A percentile compares a stretch with the other conserved stretches of the same genome.
phyloP scores from a whole-genome alignment of 1,139 yeast species.

The Pichia sp. region DNA sequence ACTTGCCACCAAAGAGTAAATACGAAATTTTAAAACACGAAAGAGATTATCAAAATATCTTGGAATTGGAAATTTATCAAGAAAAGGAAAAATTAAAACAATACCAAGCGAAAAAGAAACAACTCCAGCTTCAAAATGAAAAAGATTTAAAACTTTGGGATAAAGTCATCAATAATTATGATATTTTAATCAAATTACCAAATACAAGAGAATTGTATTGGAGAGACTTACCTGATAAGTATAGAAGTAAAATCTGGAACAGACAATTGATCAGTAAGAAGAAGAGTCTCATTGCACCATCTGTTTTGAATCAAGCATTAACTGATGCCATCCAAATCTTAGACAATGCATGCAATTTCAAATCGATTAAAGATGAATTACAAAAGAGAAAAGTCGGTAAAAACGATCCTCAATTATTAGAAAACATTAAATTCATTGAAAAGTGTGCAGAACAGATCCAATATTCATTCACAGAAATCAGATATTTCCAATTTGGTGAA shows the following conservation, averaged over 20 bases:
- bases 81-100: slow-evolving; percentile 39
- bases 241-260: slow-evolving; percentile 53
- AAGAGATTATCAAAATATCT: slow-evolving; percentile 49
- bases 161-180: slow-evolving; percentile 40
- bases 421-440: slow-evolving; percentile 25
- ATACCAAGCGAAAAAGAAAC: slow-evolving; percentile 33
- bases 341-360: slow-evolving; percentile 30
- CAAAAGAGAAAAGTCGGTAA: slow-evolving; percentile 16
- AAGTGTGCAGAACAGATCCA: slow-evolving; percentile 23
- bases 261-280: slow-evolving; percentile 37
- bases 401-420: slow-evolving; percentile 14
- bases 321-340: slow-evolving; percentile 24
- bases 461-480: slow-evolving; percentile 29
- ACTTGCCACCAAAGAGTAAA: slow-evolving; percentile 64
- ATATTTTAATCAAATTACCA: slow-evolving; percentile 36
- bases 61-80: slow-evolving; percentile 45
- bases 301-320: slow-evolving; percentile 20
- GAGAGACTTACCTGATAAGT: slow-evolving; percentile 57
- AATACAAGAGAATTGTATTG: slow-evolving; percentile 58
- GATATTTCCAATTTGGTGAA: slow-evolving; percentile 30
- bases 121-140: slow-evolving; percentile 33
- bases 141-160: slow-evolving; percentile 48
- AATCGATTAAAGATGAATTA: slow-evolving; percentile 20
- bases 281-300: slow-evolving; percentile 16
- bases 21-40: slow-evolving; percentile 56